Evolutionary conservation across 148 eudicot genomes (phyloP), one percentile per base, ranked within the genome.

Genomic region (Vaccinium macrocarpon): DNA sequence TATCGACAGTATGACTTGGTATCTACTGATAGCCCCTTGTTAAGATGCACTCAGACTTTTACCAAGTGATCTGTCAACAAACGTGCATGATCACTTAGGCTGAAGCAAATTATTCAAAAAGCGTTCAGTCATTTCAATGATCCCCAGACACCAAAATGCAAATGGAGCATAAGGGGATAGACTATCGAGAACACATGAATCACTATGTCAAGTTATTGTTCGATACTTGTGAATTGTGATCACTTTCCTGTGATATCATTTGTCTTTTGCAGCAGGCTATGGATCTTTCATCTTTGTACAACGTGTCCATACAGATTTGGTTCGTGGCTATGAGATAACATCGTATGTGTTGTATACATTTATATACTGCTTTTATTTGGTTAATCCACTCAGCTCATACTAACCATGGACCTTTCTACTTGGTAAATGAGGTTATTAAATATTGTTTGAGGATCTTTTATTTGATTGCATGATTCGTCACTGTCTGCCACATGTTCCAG

Each of bases 281-380:
- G 5, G 76, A 35, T 16, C 49, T 72, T 72, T 42, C 46, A 42
- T 42, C 46, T 42, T 42, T 42, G 76, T 35, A 72, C 35, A 19
- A 38, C 19, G n/a, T 21, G 48, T 5, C 74, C 19, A 35, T 72
- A 72, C 19, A 6, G 6, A 35, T 32, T 72, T 35, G 8, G 38
- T 72, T 72, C n/a, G 46, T 32, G 76, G 76, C 48, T 32, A 8
- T 71, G 16, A 72, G 38, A 35, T 35, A 0, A 66, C 23, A 70
- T 1, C 11, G n/a, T 19, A 23, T 21, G 8, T 66, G 8, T 21
- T 66, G 12, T 3, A 18, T 15, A 3, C 11, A 11, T 0, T 66
- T 27, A 27, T 70, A 13, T 29, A 27, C 13, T 73, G 48, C 8
- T 73, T 52, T 78, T 78, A 29, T 78, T 78, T 51, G 81, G 81